Evolutionary conservation across 2,329 filamentous ascomycete genomes (phyloP).

Genomic region (Rutstroemia sp.): DNA sequence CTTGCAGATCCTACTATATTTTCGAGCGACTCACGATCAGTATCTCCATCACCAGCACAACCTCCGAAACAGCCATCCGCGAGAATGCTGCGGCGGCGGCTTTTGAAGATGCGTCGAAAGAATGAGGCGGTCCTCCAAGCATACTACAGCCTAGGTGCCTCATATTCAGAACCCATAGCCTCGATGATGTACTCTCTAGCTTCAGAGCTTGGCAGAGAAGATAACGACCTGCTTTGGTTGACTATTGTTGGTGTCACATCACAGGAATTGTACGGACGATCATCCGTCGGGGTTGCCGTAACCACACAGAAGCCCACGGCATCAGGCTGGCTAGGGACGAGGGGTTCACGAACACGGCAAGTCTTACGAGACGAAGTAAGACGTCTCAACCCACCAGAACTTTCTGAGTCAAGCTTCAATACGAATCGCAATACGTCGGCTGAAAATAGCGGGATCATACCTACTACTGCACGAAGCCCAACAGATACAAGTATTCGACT

Average conservation of each 20-base stretch:
- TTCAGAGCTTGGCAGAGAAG: constrained; percentile 89
- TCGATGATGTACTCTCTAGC: constrained; percentile 92
- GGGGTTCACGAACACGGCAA: constrained; percentile 77
- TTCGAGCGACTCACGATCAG: constrained; percentile 33
- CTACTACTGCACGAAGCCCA: constrained; percentile 78
- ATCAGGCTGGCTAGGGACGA: constrained; percentile 71
- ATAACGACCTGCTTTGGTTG: constrained; percentile 93
- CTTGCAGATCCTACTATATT: constrained; percentile 40
- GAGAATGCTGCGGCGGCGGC: constrained; percentile 60
- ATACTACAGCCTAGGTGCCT: constrained; percentile 83
- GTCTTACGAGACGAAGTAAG: constrained; percentile 89
- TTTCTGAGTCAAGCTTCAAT: constrained; percentile 45
- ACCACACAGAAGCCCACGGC: constrained; percentile 48
- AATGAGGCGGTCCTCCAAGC: constrained; percentile 68
- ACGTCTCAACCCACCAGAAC: constrained; percentile 75
- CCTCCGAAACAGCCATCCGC: constrained; percentile 59
- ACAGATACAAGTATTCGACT: constrained; percentile 88
- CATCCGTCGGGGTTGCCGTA: constrained; percentile 68
- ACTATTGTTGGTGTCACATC: constrained; percentile 93
- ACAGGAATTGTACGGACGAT: constrained; percentile 83
- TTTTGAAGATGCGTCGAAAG: constrained; percentile 68
- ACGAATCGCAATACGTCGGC: constrained; percentile 53
- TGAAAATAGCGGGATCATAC: constrained; percentile 74
- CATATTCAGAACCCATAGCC: constrained; percentile 90
- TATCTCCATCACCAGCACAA: constrained; percentile 48